These are phyloP conservation scores for Nannochloris sp. DNA, from an alignment of 139 green algal species.

Conservation along the genomic window DNA sequence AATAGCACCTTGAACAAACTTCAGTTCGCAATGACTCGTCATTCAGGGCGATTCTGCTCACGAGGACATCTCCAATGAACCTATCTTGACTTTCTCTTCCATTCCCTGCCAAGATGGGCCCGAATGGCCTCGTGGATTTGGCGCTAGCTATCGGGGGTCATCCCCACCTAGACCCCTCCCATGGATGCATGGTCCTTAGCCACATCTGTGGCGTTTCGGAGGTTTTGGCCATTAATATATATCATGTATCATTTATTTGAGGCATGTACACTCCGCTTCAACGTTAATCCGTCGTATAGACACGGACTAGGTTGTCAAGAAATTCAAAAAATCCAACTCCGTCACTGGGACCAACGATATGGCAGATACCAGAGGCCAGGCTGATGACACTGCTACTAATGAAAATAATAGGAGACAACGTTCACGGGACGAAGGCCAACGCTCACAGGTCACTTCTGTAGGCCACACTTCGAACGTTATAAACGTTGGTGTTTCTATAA, in stretches of 20 bases:
- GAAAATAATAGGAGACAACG: background rate
- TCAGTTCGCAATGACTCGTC: background rate
- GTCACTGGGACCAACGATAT: background rate
- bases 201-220: background rate
- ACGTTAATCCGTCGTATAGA: background rate
- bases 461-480: background rate
- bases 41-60: background rate
- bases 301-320: constrained; percentile 1
- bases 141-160: background rate
- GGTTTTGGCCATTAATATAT: background rate
- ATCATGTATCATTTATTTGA: background rate
- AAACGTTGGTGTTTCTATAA: background rate
- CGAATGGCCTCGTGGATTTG: background rate
- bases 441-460: background rate
- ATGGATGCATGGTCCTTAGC: background rate
- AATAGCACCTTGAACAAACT: background rate
- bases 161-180: background rate
- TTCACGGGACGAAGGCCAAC: background rate
- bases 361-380: background rate
- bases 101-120: background rate
- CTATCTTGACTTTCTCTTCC: background rate
- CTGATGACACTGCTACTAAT: background rate
- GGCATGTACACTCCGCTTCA: background rate
- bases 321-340: background rate
- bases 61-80: background rate